Evolutionary conservation across 257 asterid species (phyloP).

Genomic region (Thymus quinquecostatus): DNA sequence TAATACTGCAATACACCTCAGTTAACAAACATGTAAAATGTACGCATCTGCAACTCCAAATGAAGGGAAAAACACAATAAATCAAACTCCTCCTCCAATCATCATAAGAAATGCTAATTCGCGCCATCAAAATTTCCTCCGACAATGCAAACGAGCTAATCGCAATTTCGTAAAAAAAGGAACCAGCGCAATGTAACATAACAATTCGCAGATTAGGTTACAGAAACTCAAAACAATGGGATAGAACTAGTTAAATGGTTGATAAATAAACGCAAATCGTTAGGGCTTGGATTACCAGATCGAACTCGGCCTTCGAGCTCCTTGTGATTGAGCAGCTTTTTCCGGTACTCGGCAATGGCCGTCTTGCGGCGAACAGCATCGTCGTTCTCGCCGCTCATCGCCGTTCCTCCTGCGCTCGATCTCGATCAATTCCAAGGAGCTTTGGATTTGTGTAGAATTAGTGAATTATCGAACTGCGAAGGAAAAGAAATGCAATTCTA

Average conservation of each 20-base stretch:
- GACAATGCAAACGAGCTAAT: conserved; percentile 10
- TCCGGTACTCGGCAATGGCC: conserved; percentile 61
- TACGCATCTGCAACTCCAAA: conserved; percentile 2
- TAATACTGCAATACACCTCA: neutral
- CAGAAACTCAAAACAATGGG: neutral
- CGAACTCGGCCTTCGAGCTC: conserved; percentile 68
- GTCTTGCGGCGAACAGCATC: conserved; percentile 58
- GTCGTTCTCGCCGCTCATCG: conserved; percentile 55
- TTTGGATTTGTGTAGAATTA: neutral
- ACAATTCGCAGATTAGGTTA: neutral
- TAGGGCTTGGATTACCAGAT: conserved; percentile 48
- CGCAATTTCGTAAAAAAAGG: neutral
- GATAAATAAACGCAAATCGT: conserved; percentile 2
- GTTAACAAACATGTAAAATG: neutral
- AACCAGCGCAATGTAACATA: conserved; percentile 15
- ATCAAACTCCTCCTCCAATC: neutral
- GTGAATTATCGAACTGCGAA: neutral
- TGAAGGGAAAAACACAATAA: conserved; percentile 1
- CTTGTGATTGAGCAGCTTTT: conserved; percentile 60
- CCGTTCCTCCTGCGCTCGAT: neutral
- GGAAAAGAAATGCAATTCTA: neutral
- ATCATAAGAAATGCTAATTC: neutral
- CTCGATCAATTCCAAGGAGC: neutral
- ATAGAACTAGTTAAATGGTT: neutral
- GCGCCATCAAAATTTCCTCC: conserved; percentile 14